These are phyloP conservation scores for Closterium sp. DNA, from an alignment of 139 green algal species.

Conservation along the genomic window DNA sequence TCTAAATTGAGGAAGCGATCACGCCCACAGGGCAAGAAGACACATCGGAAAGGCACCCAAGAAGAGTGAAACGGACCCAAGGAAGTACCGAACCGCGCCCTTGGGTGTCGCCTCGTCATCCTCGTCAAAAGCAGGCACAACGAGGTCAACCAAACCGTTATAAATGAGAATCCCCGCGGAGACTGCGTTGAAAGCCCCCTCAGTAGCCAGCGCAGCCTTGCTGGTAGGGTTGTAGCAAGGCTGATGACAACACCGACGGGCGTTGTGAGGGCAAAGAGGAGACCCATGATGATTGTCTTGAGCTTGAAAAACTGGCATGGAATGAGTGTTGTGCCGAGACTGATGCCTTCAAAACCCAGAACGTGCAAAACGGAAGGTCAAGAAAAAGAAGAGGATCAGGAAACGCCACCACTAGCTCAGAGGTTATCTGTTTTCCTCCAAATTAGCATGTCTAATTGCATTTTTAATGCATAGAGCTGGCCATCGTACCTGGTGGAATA, in stretches of 20 bases:
- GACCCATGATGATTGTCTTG: conserved; percentile 1
- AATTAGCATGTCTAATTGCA: no score
- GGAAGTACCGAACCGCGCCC: neutral
- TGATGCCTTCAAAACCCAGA: conserved; percentile 52
- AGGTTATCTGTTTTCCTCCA: no score
- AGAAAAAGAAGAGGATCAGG: no score
- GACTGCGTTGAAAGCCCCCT: conserved; percentile 29
- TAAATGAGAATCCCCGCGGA: conserved; percentile 46
- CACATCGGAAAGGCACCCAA: conserved; percentile 12
- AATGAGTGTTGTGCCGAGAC: conserved; percentile 42
- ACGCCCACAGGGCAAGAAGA: conserved; percentile 33
- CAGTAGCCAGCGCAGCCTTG: neutral
- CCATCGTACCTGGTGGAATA: conserved; percentile 43
- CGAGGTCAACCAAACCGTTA: conserved; percentile 42
- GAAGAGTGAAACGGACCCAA: conserved; percentile 10
- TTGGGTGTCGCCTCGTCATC: neutral
- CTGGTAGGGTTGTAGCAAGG: conserved; percentile 20
- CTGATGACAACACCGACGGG: conserved; percentile 24
- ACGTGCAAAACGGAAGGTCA: no score
- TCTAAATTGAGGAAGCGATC: neutral
- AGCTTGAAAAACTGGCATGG: neutral
- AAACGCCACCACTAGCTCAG: no score
- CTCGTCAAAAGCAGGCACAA: conserved; percentile 33
- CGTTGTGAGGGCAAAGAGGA: conserved; percentile 24
- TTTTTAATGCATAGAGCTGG: no score